Evolutionary conservation across 2,329 filamentous ascomycete genomes (phyloP).

Genomic region (Aureobasidium sp.): DNA sequence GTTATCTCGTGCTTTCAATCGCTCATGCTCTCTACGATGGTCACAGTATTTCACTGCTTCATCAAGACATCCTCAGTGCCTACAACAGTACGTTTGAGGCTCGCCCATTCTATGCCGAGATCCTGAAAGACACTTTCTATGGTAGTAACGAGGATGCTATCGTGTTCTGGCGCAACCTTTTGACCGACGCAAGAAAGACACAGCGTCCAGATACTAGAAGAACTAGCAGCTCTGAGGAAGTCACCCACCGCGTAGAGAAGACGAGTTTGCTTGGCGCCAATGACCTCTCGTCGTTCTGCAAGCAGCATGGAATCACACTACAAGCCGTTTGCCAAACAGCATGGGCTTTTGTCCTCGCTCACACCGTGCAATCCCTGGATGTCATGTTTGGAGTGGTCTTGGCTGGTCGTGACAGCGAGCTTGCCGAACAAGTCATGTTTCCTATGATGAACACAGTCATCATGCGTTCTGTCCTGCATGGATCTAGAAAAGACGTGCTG

Average conservation of each 20-base stretch:
- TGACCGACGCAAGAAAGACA: slow-evolving; percentile 46
- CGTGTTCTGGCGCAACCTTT: slow-evolving; percentile 64
- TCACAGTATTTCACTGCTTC: slow-evolving; percentile 69
- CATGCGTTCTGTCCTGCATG: slow-evolving; percentile 65
- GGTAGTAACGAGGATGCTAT: slow-evolving; percentile 42
- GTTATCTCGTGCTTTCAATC: slow-evolving; percentile 59
- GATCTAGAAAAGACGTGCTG: slow-evolving; percentile 57
- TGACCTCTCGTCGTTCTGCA: slow-evolving; percentile 55
- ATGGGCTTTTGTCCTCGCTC: slow-evolving; percentile 66
- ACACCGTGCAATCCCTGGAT: slow-evolving; percentile 58
- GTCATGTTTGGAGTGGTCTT: slow-evolving; percentile 77
- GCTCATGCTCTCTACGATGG: slow-evolving; percentile 88
- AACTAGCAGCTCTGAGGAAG: slow-evolving; percentile 15
- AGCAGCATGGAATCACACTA: slow-evolving; percentile 57
- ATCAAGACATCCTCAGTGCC: slow-evolving; percentile 60
- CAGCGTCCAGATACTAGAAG: slow-evolving; percentile 30
- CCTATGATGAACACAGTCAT: slow-evolving; percentile 90
- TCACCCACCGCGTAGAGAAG: slow-evolving; percentile 40
- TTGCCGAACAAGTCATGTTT: slow-evolving; percentile 63
- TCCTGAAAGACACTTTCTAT: slow-evolving; percentile 50
- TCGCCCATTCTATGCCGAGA: slow-evolving; percentile 45
- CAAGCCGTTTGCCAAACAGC: slow-evolving; percentile 71
- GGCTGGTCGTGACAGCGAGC: slow-evolving; percentile 72
- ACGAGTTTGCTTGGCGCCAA: slow-evolving; percentile 37
- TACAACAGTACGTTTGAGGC: slow-evolving; percentile 45